phyloP scores from a whole-genome alignment of 1,284 basidiomycete genomes.

The Serendipita sp. region DNA sequence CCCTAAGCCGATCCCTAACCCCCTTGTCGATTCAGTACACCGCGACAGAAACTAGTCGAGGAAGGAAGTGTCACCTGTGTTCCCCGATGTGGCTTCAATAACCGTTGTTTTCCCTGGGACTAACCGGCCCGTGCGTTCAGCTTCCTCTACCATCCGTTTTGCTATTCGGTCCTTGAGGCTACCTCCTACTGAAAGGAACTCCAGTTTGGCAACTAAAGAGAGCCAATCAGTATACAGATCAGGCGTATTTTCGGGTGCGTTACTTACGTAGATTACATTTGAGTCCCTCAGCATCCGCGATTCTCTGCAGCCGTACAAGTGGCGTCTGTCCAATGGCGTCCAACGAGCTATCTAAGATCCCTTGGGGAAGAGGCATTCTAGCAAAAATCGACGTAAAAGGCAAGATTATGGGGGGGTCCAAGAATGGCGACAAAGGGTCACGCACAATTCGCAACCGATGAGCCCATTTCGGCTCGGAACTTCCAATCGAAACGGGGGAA shows the following conservation, averaged over 20 bases:
- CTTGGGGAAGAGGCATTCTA: neutral
- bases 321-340: slow-evolving; percentile 85
- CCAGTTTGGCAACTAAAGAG: slow-evolving; percentile 68
- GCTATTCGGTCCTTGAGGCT: slow-evolving; percentile 94
- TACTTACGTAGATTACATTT: slow-evolving; percentile 81
- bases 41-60: neutral
- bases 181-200: slow-evolving; percentile 84
- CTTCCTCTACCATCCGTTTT: slow-evolving; percentile 90
- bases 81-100: slow-evolving; percentile 88
- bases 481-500: neutral
- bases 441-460: neutral
- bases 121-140: slow-evolving; percentile 76
- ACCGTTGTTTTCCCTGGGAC: slow-evolving; percentile 82
- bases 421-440: neutral
- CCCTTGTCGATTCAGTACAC: slow-evolving; percentile 2
- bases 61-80: slow-evolving; percentile 55
- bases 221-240: neutral
- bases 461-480: neutral
- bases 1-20: slow-evolving; percentile 74
- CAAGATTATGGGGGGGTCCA: neutral
- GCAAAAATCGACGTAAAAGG: neutral
- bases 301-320: slow-evolving; percentile 71
- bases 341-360: slow-evolving; percentile 60
- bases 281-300: slow-evolving; percentile 60
- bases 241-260: neutral